Conservation (phyloP, 1,284 basidiomycete genomes). For the Lentinus polychrous region DNA sequence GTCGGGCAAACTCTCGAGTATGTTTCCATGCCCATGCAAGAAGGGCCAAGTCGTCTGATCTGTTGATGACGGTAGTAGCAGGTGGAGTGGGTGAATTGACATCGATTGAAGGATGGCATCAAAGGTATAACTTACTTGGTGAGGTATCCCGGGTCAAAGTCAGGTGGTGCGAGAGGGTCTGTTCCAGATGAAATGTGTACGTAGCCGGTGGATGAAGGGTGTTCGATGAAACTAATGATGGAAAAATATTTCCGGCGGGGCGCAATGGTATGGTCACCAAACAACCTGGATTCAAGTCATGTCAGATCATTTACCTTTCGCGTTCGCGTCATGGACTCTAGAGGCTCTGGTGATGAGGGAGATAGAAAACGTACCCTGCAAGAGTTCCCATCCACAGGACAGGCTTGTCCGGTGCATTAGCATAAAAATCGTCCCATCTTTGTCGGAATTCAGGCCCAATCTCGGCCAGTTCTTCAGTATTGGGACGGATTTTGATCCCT, state of each 20-base stretch:
- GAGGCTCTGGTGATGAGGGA: not conserved
- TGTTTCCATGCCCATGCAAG: slow-evolving; percentile 54
- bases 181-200: slow-evolving; percentile 36
- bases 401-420: slow-evolving; percentile 72
- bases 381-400: slow-evolving; percentile 34
- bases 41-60: slow-evolving; percentile 45
- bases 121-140: slow-evolving; percentile 19
- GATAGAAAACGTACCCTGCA: not conserved
- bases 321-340: no score
- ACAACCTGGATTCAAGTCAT: not conserved
- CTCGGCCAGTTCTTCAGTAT: slow-evolving; percentile 59
- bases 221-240: slow-evolving; percentile 12
- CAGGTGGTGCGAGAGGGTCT: slow-evolving; percentile 27
- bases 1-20: slow-evolving; percentile 48
- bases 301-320: no score
- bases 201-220: slow-evolving; percentile 34
- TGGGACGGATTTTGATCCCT: slow-evolving; percentile 60
- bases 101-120: not conserved
- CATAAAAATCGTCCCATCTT: slow-evolving; percentile 64
- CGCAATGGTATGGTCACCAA: not conserved
- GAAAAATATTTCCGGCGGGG: slow-evolving; percentile 4
- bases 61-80: slow-evolving; percentile 16
- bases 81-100: not conserved
- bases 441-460: slow-evolving; percentile 72
- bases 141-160: slow-evolving; percentile 30